Percentiles rank a stretch among this genome's conserved stretches.
phyloP scores from a whole-genome alignment of 805 yeast genomes.

The Wickerhamiella dianesei region DNA sequence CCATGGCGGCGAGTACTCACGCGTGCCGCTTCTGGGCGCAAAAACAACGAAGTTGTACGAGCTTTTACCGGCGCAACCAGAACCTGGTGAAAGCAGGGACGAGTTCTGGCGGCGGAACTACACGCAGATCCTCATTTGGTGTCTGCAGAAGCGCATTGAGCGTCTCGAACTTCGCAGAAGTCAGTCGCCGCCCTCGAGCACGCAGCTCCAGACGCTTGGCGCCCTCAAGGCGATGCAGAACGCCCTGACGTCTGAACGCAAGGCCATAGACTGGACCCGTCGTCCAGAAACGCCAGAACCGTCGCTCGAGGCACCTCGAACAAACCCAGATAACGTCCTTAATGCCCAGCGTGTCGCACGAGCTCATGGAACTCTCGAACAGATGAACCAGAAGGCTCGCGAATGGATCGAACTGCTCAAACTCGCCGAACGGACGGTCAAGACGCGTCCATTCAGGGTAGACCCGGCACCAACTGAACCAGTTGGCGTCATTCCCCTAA shows the following conservation, averaged over 20 bases:
- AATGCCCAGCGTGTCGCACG: not conserved
- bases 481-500: not conserved
- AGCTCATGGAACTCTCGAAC: not conserved
- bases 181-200: not conserved
- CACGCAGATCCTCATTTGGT: conserved; percentile 16
- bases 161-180: not conserved
- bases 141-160: conserved; percentile 8
- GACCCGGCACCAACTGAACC: not conserved
- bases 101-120: conserved; percentile 1
- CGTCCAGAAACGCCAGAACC: not conserved
- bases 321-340: not conserved
- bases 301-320: not conserved
- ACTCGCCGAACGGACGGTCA: not conserved
- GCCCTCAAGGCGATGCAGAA: not conserved
- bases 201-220: not conserved
- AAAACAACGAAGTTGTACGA: not conserved
- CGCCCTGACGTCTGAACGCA: not conserved
- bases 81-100: not conserved
- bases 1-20: not conserved
- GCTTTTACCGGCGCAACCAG: not conserved
- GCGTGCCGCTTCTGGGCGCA: not conserved
- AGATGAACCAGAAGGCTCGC: not conserved
- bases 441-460: not conserved
- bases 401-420: not conserved
- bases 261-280: not conserved